phyloP scores from a whole-genome alignment of 2,329 filamentous ascomycete genomes.

The Bipolaris victoriae region DNA sequence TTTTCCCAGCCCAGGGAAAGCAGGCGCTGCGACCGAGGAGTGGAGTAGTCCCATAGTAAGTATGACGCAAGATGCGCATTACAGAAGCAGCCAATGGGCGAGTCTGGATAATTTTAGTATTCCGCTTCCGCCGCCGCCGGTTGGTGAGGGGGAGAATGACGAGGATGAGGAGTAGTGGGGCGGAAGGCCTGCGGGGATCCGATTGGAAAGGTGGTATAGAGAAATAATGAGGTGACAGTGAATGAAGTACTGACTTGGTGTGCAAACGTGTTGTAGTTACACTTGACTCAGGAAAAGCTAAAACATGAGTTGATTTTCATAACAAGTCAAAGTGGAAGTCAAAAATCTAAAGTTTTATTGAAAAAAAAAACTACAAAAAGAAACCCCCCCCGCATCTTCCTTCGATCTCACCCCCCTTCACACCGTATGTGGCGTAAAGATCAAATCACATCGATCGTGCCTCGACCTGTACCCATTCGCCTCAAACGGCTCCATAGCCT shows the following conservation, averaged over 20 bases:
- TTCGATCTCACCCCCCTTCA: not conserved
- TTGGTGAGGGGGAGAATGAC: slow-evolving; percentile 4
- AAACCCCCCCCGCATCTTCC: too few relatives aligned
- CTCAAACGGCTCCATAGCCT: slow-evolving; percentile 29
- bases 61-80: slow-evolving; percentile 18
- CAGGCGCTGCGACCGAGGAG: slow-evolving; percentile 21
- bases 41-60: slow-evolving; percentile 38
- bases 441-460: slow-evolving; percentile 27
- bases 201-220: too few relatives aligned
- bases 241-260: too few relatives aligned
- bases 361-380: too few relatives aligned
- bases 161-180: slow-evolving; percentile 1
- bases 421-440: slow-evolving; percentile 18
- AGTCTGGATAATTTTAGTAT: slow-evolving; percentile 45
- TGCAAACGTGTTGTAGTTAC: too few relatives aligned
- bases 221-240: too few relatives aligned
- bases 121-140: slow-evolving; percentile 35
- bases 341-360: too few relatives aligned
- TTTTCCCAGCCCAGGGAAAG: slow-evolving; percentile 39
- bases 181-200: too few relatives aligned
- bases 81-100: slow-evolving; percentile 22
- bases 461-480: slow-evolving; percentile 27
- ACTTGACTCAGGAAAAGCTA: too few relatives aligned
- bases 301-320: too few relatives aligned
- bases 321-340: too few relatives aligned